Evolutionary conservation across 176 grass and related monocot species (phyloP), one percentile per base, ranked within the genome.

Genomic region (Miscanthus lutarioriparius): DNA sequence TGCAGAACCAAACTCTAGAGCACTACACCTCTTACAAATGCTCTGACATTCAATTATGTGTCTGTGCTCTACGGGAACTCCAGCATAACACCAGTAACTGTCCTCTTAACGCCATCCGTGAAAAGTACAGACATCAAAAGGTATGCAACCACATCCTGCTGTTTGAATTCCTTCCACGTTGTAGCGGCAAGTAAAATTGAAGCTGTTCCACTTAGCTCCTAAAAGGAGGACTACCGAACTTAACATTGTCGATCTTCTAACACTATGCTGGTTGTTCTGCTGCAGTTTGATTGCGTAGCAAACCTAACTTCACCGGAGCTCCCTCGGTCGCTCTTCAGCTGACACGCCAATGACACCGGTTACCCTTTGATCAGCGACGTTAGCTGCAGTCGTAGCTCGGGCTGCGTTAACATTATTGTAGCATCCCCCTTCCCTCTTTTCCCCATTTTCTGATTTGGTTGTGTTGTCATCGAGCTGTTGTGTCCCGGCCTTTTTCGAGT

Each of bases 101-200:
- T 49, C 75, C 87, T 45, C 84, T 94, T 3, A 94, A 86, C 25
- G 87, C 87, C 48, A 77, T 94, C 49, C 85, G 92, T n/a, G 87
- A 94, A 28, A 94, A 94, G 67, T 94, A 94, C 37, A 91, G 44
- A 66, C 85, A 94, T 49, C 81, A 90, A 75, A 92, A 94, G 87
- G 92, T 94, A 89, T 14, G 32, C 4, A 11, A 5, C 67, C 25
- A 64, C 26, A 41, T 17, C 10, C 9, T 64, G 17, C 7, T 26
- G 27, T 23, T 49, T 74, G 81, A 74, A 32, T 49, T 82, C 25
- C 2, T 45, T 19, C 27, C 8, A 14, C 56, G 40, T 14, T 70
- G 32, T 7, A 37, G 72, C 7, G 16, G 10, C 28, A 76, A 37
- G 19, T 58, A 56, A 2, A 76, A n/a, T 5, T 13, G 27, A 37